These are phyloP conservation scores for Cladosporium colombiae DNA, from an alignment of 2,329 filamentous ascomycete species.

Conservation along the genomic window DNA sequence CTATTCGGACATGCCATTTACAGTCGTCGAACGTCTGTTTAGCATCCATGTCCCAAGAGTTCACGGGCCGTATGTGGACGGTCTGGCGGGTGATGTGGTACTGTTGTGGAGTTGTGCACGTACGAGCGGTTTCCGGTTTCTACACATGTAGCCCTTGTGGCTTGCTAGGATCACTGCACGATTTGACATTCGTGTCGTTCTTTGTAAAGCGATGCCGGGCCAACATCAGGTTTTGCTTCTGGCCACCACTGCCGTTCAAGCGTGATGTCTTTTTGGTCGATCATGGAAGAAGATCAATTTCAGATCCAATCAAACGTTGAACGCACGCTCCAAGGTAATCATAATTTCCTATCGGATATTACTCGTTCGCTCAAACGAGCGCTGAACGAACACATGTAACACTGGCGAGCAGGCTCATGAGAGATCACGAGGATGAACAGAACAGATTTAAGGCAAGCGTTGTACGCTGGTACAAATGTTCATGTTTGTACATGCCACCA, in stretches of 20 bases:
- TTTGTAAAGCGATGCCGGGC: neutral
- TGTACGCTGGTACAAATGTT: too few relatives aligned
- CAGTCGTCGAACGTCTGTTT: neutral
- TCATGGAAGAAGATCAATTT: neutral
- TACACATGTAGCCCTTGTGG: neutral
- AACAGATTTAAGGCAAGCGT: neutral
- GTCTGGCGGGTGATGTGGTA: neutral
- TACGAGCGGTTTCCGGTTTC: neutral
- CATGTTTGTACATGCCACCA: too few relatives aligned
- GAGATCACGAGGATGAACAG: neutral
- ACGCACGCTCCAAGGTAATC: neutral
- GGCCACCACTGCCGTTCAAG: neutral
- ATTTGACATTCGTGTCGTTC: neutral
- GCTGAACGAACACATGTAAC: neutral
- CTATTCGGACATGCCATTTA: neutral
- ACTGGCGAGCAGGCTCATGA: neutral
- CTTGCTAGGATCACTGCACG: neutral
- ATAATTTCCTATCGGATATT: neutral
- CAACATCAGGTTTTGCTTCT: neutral
- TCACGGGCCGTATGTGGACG: neutral
- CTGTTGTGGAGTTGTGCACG: neutral
- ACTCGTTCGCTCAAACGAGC: neutral
- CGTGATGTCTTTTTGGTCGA: neutral
- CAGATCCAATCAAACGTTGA: neutral
- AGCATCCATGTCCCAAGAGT: neutral